Conservation (phyloP, 2,329 filamentous ascomycete genomes). For the Pseudocercospora macadamiae region DNA sequence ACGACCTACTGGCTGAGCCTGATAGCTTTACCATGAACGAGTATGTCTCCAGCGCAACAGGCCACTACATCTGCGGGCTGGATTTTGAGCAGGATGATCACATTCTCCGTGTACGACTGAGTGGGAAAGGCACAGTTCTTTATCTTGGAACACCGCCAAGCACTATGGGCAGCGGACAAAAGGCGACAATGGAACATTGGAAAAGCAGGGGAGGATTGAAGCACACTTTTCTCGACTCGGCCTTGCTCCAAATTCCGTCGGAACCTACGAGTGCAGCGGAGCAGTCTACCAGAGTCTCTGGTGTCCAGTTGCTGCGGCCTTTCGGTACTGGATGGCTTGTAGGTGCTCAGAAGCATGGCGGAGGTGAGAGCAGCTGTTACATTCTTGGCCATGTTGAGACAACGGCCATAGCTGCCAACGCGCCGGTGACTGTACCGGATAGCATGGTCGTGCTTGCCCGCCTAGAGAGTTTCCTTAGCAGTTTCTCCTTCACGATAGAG, state of each 20-base stretch:
- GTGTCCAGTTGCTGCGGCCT: conserved; percentile 36
- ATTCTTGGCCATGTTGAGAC: conserved; percentile 34
- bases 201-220: conserved; percentile 37
- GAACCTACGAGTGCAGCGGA: background rate
- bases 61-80: conserved; percentile 40
- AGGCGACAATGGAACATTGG: conserved; percentile 37
- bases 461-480: conserved; percentile 37
- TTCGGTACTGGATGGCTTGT: conserved; percentile 35
- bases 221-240: conserved; percentile 38
- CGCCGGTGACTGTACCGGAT: conserved; percentile 22
- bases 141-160: conserved; percentile 38
- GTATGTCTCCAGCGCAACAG: conserved; percentile 36
- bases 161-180: background rate
- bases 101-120: conserved; percentile 37
- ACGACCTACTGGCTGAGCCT: conserved; percentile 34
- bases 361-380: conserved; percentile 34
- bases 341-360: conserved; percentile 36
- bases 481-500: conserved; percentile 33
- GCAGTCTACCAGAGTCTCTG: conserved; percentile 28
- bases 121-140: conserved; percentile 39
- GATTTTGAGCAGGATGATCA: conserved; percentile 39
- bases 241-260: conserved; percentile 21
- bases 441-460: conserved; percentile 33
- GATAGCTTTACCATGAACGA: conserved; percentile 38
- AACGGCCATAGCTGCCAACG: conserved; percentile 17